Percentiles rank a stretch among this genome's conserved stretches.
These are phyloP conservation scores for Synura sp. DNA, from an alignment of 352 stramenopile genomes.

Conservation along the genomic window DNA sequence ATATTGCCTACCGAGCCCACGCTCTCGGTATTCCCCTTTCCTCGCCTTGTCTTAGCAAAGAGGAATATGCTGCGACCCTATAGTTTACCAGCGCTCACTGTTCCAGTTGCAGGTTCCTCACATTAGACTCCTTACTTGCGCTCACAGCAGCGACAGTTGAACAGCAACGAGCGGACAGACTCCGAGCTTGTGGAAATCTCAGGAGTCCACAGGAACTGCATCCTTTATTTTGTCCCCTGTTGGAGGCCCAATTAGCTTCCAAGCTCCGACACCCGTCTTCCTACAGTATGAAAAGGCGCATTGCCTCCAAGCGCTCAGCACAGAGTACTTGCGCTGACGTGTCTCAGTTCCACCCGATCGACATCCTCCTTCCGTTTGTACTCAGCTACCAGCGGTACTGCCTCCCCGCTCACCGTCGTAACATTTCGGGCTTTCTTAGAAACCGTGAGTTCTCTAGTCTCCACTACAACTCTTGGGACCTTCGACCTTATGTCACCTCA, in stretches of 20 bases:
- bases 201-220: neutral
- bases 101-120: neutral
- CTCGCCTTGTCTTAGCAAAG: neutral
- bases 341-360: constrained; percentile 9
- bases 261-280: neutral
- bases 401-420: constrained; percentile 3
- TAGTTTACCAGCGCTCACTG: constrained; percentile 1
- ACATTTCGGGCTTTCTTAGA: constrained; percentile 17
- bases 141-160: neutral
- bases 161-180: neutral
- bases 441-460: constrained; percentile 1
- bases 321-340: neutral
- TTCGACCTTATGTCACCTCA: constrained; percentile 5
- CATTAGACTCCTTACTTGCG: constrained; percentile 16
- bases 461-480: constrained; percentile 22
- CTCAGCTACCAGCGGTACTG: constrained; percentile 15
- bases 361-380: constrained; percentile 21
- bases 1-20: constrained; percentile 15
- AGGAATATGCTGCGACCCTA: neutral
- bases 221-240: neutral
- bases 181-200: neutral
- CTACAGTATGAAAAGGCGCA: neutral
- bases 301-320: neutral
- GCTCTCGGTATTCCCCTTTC: neutral
- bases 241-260: constrained; percentile 3